phyloP scores from a whole-genome alignment of 371 early-diverging fungal genomes.

The Actinomortierella ambigua region DNA sequence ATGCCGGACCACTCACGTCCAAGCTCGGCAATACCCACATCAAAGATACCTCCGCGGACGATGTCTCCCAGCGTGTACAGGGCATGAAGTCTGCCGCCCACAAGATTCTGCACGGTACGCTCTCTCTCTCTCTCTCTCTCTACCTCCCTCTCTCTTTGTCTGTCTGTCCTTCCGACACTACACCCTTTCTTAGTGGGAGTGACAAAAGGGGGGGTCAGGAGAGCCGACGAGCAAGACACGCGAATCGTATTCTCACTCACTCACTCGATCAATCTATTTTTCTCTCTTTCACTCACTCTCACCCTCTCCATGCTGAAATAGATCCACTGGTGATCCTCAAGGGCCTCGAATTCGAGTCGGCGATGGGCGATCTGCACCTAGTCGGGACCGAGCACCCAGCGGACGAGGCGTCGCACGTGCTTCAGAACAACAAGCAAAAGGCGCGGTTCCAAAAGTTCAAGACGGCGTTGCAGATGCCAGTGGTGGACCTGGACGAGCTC shows the following conservation, averaged over 20 bases:
- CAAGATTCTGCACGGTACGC: no score
- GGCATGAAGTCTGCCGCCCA: no score
- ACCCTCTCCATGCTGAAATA: slow-evolving; percentile 2
- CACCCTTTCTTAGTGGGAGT: no score
- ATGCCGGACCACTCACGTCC: no score
- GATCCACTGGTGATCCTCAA: slow-evolving; percentile 37
- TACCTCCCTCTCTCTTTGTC: neutral
- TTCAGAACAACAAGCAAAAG: slow-evolving; percentile 35
- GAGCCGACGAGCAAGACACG: no score
- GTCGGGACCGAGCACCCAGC: slow-evolving; percentile 39
- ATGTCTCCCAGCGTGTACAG: no score
- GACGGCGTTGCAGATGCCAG: slow-evolving; percentile 69
- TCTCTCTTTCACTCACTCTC: neutral
- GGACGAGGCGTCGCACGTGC: slow-evolving; percentile 26
- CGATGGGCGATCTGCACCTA: slow-evolving; percentile 43
- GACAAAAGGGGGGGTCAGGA: no score
- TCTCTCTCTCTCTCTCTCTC: neutral
- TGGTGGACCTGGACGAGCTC: slow-evolving; percentile 81
- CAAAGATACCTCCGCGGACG: no score
- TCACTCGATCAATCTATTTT: no score
- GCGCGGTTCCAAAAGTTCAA: slow-evolving; percentile 66
- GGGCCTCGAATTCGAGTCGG: slow-evolving; percentile 35
- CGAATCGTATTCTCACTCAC: no score
- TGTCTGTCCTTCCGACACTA: no score
- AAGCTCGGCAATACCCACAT: no score